Evolutionary conservation across 148 eudicot genomes (phyloP).

Genomic region (Amaranthus palmeri): DNA sequence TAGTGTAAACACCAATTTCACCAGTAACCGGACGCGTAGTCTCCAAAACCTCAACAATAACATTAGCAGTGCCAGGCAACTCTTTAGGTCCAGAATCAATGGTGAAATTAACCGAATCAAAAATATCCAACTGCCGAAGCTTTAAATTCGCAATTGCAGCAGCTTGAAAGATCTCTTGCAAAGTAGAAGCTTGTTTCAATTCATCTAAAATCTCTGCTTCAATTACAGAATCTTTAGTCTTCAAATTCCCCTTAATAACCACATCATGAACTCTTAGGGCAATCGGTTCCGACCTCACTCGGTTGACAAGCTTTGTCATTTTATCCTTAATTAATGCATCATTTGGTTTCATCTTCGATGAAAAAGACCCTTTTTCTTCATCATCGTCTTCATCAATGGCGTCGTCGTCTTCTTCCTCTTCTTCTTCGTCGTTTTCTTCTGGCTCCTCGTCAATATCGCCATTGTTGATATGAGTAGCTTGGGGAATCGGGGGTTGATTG

Average conservation of each 20-base stretch:
- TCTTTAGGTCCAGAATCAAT: conserved; percentile 79
- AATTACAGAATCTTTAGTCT: conserved; percentile 59
- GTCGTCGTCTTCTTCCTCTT: conserved; percentile 23
- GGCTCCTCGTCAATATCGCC: conserved; percentile 16
- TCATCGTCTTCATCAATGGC: too few relatives aligned
- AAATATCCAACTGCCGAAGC: conserved; percentile 49
- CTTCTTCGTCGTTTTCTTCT: conserved; percentile 13
- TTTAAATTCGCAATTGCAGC: conserved; percentile 43
- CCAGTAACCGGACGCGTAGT: conserved; percentile 49
- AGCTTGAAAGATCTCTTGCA: conserved; percentile 71
- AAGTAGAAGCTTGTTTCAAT: conserved; percentile 39
- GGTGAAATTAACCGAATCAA: conserved; percentile 62
- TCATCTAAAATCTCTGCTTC: conserved; percentile 49
- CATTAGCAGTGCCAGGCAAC: conserved; percentile 69
- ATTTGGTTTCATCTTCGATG: conserved; percentile 16
- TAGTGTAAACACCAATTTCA: conserved; percentile 56
- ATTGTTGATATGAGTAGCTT: conserved; percentile 3
- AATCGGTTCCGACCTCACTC: conserved; percentile 42
- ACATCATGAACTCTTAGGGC: conserved; percentile 70
- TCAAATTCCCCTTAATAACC: conserved; percentile 66
- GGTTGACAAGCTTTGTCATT: conserved; percentile 41
- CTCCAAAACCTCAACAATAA: conserved; percentile 66
- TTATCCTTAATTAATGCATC: conserved; percentile 29
- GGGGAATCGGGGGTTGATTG: background rate
- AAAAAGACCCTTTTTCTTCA: conserved; percentile 7